Conservation (phyloP, 2,329 filamentous ascomycete species). For the Pleoardoris graminearum region DNA sequence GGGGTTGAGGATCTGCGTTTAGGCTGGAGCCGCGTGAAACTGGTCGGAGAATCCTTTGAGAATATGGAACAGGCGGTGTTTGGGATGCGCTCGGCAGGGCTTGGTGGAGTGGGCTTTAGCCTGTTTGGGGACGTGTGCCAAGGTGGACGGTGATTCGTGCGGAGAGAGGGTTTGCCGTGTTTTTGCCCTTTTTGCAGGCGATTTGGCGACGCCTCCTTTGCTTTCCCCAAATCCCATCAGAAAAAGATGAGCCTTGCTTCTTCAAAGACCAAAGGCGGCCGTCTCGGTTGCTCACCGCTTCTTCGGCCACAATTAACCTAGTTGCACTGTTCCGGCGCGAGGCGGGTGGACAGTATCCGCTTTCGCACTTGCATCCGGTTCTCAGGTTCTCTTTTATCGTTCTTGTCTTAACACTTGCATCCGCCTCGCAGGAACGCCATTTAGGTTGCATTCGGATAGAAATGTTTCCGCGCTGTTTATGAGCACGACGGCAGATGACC, state of each 20-base stretch:
- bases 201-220: too few species aligned
- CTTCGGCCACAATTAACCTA: neutral
- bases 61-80: conserved; percentile 9
- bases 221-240: too few species aligned
- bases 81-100: neutral
- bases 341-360: too few species aligned
- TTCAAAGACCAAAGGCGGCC: neutral
- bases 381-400: conserved; percentile 2
- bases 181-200: too few species aligned
- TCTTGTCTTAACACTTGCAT: conserved; percentile 16
- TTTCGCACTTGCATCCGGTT: neutral
- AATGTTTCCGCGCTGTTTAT: conserved; percentile 18
- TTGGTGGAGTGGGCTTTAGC: neutral
- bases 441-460: conserved; percentile 18
- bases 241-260: too few species aligned
- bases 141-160: conserved; percentile 12
- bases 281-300: neutral
- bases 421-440: conserved; percentile 11
- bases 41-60: neutral
- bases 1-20: neutral
- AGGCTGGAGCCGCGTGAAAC: neutral
- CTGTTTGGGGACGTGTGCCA: conserved; percentile 11
- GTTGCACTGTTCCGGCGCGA: neutral
- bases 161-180: neutral
- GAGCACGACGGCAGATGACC: conserved; percentile 7